Evolutionary conservation across 2,329 filamentous ascomycete species (phyloP).

Genomic region (Gaeumannomyces sp.): DNA sequence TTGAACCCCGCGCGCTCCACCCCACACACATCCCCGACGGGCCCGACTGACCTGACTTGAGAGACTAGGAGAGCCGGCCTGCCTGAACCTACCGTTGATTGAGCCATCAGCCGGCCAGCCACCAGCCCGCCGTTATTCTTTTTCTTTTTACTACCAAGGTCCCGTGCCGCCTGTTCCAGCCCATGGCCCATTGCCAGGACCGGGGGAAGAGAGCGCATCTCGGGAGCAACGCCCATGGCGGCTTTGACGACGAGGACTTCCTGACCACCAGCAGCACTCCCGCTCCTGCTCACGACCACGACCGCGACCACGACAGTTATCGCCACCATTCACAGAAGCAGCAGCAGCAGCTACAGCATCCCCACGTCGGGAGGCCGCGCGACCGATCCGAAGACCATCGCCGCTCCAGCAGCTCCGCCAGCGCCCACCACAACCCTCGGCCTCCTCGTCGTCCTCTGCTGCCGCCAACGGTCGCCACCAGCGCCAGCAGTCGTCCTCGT

Average conservation of each 20-base stretch:
- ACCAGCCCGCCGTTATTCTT: too few relatives aligned
- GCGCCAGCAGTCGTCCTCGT: not conserved
- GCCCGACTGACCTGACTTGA: too few relatives aligned
- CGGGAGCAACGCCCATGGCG: slow-evolving; percentile 2
- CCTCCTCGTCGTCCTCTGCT: not conserved
- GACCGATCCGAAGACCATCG: too few relatives aligned
- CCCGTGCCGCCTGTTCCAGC: not conserved
- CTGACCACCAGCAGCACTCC: not conserved
- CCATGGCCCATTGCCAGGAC: slow-evolving; percentile 9
- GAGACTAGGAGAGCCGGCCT: not conserved
- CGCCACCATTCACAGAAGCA: not conserved
- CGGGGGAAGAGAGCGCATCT: slow-evolving; percentile 2
- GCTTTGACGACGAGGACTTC: slow-evolving; percentile 8
- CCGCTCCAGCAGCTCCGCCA: not conserved
- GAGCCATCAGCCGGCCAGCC: too few relatives aligned
- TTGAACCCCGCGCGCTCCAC: not conserved
- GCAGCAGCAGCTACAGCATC: not conserved
- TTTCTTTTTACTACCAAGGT: not conserved
- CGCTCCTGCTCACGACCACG: not conserved
- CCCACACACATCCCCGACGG: not conserved
- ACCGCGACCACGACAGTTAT: not conserved
- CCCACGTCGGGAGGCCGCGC: too few relatives aligned
- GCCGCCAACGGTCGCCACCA: not conserved
- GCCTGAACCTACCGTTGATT: too few relatives aligned
- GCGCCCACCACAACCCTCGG: not conserved